A percentile compares a stretch with the other conserved stretches of the same genome.
Conservation (phyloP, 2,329 filamentous ascomycete genomes). For the Trichoderma asperellum region DNA sequence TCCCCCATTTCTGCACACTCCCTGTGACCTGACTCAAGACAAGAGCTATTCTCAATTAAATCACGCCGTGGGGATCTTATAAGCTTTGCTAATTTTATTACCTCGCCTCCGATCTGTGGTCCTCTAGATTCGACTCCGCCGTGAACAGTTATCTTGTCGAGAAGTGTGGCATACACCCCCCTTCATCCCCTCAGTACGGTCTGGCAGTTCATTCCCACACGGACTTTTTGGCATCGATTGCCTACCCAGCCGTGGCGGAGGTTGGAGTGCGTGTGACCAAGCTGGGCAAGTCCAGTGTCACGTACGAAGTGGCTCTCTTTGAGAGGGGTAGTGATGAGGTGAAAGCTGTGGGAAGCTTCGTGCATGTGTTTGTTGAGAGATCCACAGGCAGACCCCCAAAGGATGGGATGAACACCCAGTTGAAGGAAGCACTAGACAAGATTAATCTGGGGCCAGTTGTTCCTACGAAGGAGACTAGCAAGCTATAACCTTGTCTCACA, state of each 20-base stretch:
- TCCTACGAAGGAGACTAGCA: conserved; percentile 23
- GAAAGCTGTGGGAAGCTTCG: conserved; percentile 82
- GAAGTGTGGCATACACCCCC: conserved; percentile 73
- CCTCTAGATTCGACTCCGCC: conserved; percentile 76
- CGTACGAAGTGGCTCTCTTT: conserved; percentile 88
- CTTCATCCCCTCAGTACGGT: conserved; percentile 72
- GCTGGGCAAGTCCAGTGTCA: conserved; percentile 83
- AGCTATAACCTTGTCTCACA: conserved; percentile 24
- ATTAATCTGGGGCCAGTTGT: conserved; percentile 47
- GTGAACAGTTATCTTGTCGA: conserved; percentile 87
- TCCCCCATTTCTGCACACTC: conserved; percentile 4
- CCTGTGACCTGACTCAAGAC: neutral
- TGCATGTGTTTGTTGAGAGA: conserved; percentile 87
- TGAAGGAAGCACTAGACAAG: conserved; percentile 63
- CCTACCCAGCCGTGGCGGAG: conserved; percentile 81
- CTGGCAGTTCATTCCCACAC: conserved; percentile 85
- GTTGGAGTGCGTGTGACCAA: conserved; percentile 81
- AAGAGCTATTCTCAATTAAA: neutral
- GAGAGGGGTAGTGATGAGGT: conserved; percentile 72
- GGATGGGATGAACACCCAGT: conserved; percentile 63
- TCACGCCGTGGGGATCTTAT: neutral
- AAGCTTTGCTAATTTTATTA: conserved; percentile 7
- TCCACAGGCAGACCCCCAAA: conserved; percentile 68
- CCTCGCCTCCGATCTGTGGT: neutral
- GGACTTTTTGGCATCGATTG: conserved; percentile 80